Base-by-base conservation (phyloP, 768 basidiomycete species). In the Leucosporidium creatinivorum region DNA sequence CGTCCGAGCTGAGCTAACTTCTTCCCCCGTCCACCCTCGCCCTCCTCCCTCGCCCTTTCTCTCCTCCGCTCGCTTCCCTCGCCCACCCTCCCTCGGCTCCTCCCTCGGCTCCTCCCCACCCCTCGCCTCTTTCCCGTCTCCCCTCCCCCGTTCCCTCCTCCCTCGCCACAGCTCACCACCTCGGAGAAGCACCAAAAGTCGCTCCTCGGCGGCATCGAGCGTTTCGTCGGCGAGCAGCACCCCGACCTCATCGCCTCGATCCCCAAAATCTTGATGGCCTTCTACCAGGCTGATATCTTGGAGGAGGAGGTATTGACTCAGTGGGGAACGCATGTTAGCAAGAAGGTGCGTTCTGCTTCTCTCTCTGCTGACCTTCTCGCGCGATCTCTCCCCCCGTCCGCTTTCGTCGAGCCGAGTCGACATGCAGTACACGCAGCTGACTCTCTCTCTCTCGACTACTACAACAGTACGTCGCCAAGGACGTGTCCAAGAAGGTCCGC, bases 161-260 rank as follows among this genome's bases (percentile, higher is more conserved):
- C n/a, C 52, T 19, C 23, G 18, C 19, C n/a, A 44, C 39, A 93
- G 91, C 84, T 93, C 83, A 86, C 89, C 58, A 87, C 87, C 0
- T 87, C 88, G 3, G 94, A 98, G 82, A 97, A 93, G 78, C 90
- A 94, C 75, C 91, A 96, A 78, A 99, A 98, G 79, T 82, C 93
- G 0, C 81, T 99, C 36, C 83, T 98, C 10, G 96, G 96, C 31
- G 96, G 96, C 61, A 80, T 98, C 58, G 96, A 99, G 77, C 88
- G 90, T 23, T 82, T 87, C 64, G 85, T 89, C 60, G 94, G 91
- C 58, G 79, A 91, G 65, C 78, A 83, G 25, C 79, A 90, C 72
- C 88, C 89, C 10, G 86, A 88, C 21, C 81, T 91, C 50, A 79
- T 89, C 59, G 79, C 86, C 4, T 6, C 59, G 13, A 68, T 76